phyloP scores from a whole-genome alignment of 2,329 filamentous ascomycete species.

The Hymenoscyphus fructigenus region DNA sequence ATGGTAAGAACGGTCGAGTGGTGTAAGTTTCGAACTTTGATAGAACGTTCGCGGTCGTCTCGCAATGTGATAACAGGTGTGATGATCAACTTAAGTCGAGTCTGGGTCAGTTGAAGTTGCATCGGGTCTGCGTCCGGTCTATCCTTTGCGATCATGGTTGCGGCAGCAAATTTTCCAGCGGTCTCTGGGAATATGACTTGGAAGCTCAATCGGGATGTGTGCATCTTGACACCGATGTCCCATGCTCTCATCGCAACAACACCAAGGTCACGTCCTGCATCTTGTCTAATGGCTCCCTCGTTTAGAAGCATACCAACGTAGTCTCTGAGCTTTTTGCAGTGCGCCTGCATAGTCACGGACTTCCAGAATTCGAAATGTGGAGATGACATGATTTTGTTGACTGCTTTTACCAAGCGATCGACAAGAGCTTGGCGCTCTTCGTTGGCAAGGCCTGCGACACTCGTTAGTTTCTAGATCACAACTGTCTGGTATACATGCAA shows the following conservation, averaged over 20 bases:
- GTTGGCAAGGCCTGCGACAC: conserved; percentile 21
- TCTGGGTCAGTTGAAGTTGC: conserved; percentile 50
- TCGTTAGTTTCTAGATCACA: neutral
- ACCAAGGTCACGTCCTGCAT: conserved; percentile 43
- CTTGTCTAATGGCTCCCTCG: conserved; percentile 35
- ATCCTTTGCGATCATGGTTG: conserved; percentile 47
- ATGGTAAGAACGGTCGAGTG: conserved; percentile 30
- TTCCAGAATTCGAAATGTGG: conserved; percentile 33
- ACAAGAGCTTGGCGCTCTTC: conserved; percentile 38
- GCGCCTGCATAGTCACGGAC: conserved; percentile 18
- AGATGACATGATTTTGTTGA: conserved; percentile 41
- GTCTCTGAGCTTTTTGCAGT: conserved; percentile 39
- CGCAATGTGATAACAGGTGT: conserved; percentile 55
- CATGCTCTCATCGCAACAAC: conserved; percentile 26
- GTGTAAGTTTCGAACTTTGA: conserved; percentile 31
- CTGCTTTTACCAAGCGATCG: conserved; percentile 38
- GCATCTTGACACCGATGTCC: conserved; percentile 45
- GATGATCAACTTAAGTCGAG: conserved; percentile 52
- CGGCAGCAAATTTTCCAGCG: conserved; percentile 48
- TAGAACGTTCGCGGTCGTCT: conserved; percentile 42
- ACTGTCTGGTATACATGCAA: neutral
- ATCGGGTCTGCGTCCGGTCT: conserved; percentile 41
- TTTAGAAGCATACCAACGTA: conserved; percentile 47
- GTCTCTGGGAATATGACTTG: conserved; percentile 52
- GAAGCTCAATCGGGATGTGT: conserved; percentile 42